Conservation (phyloP, 1,139 yeast species). For the Debaryomyces sp. region DNA sequence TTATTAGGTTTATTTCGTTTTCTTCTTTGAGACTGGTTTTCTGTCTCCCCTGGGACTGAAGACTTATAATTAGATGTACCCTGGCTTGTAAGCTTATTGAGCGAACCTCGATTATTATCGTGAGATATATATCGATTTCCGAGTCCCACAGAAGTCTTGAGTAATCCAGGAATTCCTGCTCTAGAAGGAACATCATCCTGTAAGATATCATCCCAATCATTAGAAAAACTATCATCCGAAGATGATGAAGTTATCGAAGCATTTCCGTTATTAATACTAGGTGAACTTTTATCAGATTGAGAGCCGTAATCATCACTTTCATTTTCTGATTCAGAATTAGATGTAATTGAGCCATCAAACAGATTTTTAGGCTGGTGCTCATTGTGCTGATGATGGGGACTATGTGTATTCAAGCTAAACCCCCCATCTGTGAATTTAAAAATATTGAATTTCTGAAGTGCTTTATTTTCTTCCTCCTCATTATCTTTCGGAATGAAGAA, state of each 20-base stretch:
- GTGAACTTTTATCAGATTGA: slow-evolving; percentile 8
- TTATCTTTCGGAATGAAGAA: slow-evolving; percentile 68
- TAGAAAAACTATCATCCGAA: slow-evolving; percentile 51
- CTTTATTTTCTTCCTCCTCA: slow-evolving; percentile 27
- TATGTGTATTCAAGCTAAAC: slow-evolving; percentile 26
- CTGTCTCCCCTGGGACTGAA: slow-evolving; percentile 25
- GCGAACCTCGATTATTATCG: slow-evolving; percentile 21
- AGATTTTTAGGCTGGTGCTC: slow-evolving; percentile 13
- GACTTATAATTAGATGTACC: slow-evolving; percentile 32
- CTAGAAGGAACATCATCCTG: slow-evolving; percentile 49
- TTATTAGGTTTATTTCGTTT: slow-evolving; percentile 20
- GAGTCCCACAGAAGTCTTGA: slow-evolving; percentile 44
- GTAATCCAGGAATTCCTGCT: slow-evolving; percentile 47
- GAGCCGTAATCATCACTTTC: slow-evolving; percentile 16
- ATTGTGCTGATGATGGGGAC: slow-evolving; percentile 17
- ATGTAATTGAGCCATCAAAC: slow-evolving; percentile 13
- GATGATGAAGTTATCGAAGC: slow-evolving; percentile 22
- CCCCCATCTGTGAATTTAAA: slow-evolving; percentile 48
- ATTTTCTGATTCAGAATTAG: slow-evolving; percentile 16
- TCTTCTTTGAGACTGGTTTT: slow-evolving; percentile 14
- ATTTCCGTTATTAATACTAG: slow-evolving; percentile 8
- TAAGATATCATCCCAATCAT: slow-evolving; percentile 54
- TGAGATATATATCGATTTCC: slow-evolving; percentile 32
- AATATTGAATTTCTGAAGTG: slow-evolving; percentile 35
- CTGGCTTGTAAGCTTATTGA: slow-evolving; percentile 29